phyloP scores from a whole-genome alignment of 805 yeast species.

The Metschnikowia kofuensis region DNA sequence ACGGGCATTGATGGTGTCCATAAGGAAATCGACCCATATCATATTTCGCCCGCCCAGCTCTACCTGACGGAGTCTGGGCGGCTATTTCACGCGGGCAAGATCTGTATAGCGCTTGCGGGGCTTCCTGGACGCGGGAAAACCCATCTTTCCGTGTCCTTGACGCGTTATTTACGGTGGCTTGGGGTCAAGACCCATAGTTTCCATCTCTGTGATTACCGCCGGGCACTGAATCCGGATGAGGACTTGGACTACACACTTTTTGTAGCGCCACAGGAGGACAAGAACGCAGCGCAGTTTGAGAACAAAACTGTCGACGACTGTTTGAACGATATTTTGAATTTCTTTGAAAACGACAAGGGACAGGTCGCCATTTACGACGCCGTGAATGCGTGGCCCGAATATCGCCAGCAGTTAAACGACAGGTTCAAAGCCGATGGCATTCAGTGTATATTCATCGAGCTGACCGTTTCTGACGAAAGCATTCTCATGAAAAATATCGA shows the following conservation, averaged over 20 bases:
- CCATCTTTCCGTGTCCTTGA: slow-evolving; percentile 83
- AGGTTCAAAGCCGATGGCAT: slow-evolving; percentile 56
- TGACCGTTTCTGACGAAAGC: slow-evolving; percentile 69
- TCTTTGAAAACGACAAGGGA: slow-evolving; percentile 74
- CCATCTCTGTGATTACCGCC: slow-evolving; percentile 88
- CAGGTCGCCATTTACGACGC: slow-evolving; percentile 98
- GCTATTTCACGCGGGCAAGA: slow-evolving; percentile 92
- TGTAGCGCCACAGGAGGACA: slow-evolving; percentile 40
- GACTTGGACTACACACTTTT: slow-evolving; percentile 67
- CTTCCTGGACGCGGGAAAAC: slow-evolving; percentile 97
- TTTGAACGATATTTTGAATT: slow-evolving; percentile 62
- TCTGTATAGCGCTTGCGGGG: slow-evolving; percentile 85
- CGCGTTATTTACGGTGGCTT: slow-evolving; percentile 91
- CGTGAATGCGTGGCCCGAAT: slow-evolving; percentile 73
- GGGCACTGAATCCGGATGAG: slow-evolving; percentile 45
- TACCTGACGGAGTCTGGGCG: slow-evolving; percentile 92
- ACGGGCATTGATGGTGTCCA: slow-evolving; percentile 61
- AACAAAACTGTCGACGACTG: slow-evolving; percentile 60
- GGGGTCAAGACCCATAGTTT: slow-evolving; percentile 80
- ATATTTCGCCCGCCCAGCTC: slow-evolving; percentile 86
- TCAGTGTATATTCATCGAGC: slow-evolving; percentile 84
- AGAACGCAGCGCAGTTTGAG: slow-evolving; percentile 42
- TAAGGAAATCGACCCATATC: slow-evolving; percentile 53
- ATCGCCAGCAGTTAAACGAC: slow-evolving; percentile 57
- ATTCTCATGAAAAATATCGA: slow-evolving; percentile 70